Evolutionary conservation across 306 rosid genomes (phyloP).

Genomic region (Trifolium dubium): DNA sequence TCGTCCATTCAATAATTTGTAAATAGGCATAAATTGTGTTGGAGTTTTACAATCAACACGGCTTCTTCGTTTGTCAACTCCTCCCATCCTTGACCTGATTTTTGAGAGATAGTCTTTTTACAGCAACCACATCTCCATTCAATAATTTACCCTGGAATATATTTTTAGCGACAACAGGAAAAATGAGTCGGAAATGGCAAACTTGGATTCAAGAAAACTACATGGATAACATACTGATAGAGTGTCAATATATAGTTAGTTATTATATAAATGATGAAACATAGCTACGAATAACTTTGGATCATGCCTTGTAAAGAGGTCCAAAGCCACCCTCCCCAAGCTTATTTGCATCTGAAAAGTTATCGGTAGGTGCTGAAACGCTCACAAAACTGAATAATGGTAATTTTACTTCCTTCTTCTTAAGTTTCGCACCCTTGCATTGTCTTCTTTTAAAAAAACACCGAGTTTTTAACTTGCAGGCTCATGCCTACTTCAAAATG

Average conservation of each 20-base stretch:
- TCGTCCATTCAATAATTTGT: no score
- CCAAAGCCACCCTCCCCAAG: constrained; percentile 57
- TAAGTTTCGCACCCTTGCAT: constrained; percentile 9
- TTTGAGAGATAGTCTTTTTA: constrained; percentile 43
- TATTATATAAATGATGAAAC: no score
- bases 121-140: constrained; percentile 48
- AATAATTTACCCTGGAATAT: constrained; percentile 33
- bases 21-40: no score
- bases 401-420: constrained; percentile 36
- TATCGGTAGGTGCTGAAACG: constrained; percentile 42
- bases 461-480: neutral
- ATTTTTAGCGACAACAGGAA: neutral
- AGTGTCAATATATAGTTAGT: no score
- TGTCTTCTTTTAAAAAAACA: neutral
- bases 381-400: constrained; percentile 50
- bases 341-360: constrained; percentile 41
- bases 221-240: no score
- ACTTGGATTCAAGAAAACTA: no score
- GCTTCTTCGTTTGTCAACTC: constrained; percentile 49
- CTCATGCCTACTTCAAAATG: constrained; percentile 38
- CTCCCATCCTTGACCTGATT: constrained; percentile 55
- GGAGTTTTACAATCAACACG: constrained; percentile 45
- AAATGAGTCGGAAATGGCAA: no score
- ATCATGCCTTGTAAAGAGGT: constrained; percentile 47
- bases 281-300: no score